Percentiles rank a stretch among this genome's conserved stretches.
Evolutionary conservation across 768 basidiomycete genomes (phyloP).

Genomic region (Naganishia randhawae): DNA sequence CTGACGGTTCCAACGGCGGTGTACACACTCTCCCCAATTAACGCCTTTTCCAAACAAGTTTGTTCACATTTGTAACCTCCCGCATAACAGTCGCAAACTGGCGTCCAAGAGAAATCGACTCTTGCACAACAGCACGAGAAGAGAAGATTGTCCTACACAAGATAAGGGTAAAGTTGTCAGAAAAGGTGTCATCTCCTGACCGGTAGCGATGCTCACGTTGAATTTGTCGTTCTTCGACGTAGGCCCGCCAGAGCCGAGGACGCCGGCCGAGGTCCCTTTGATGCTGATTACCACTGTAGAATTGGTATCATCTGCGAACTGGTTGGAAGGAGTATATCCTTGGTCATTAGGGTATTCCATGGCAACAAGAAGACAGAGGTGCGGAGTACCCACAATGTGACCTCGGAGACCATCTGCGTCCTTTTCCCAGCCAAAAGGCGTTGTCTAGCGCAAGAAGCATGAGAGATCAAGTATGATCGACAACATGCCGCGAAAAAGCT

Average conservation of each 20-base stretch:
- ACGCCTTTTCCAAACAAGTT: conserved; percentile 70
- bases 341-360: not conserved
- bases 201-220: conserved; percentile 57
- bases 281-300: conserved; percentile 80
- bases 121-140: conserved; percentile 93
- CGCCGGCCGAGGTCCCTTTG: conserved; percentile 83
- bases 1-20: conserved; percentile 79
- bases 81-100: conserved; percentile 83
- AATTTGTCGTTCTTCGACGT: conserved; percentile 83
- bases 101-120: conserved; percentile 88
- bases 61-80: conserved; percentile 73
- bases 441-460: conserved; percentile 53
- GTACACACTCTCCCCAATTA: conserved; percentile 78
- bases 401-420: conserved; percentile 87
- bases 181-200: too few species aligned
- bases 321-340: not conserved
- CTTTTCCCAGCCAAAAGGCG: conserved; percentile 85
- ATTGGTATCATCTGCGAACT: conserved; percentile 56
- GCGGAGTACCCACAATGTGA: conserved; percentile 69
- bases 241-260: conserved; percentile 70
- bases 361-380: conserved; percentile 58
- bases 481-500: not conserved
- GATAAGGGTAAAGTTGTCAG: not conserved
- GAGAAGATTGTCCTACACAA: conserved; percentile 69
- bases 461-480: not conserved